Base-by-base conservation (phyloP, 2,329 filamentous ascomycete genomes). In the Reticulascus tulasneorum region DNA sequence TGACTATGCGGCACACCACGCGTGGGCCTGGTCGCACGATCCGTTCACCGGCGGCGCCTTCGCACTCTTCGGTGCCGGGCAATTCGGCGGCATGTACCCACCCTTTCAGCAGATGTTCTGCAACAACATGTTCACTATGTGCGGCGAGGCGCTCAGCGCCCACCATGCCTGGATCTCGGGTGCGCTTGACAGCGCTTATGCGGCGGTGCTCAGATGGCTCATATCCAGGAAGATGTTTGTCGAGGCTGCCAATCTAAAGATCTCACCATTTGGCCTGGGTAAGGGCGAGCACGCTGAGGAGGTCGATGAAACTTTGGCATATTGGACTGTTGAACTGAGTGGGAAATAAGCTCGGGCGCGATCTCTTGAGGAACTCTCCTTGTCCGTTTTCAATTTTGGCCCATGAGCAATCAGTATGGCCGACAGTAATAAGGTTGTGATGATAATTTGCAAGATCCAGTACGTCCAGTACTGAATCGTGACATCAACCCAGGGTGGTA, bases 141-240 rank as follows among this genome's bases (percentile, higher is more conserved):
- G 53, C 6, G 64, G 64, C 9, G 64, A 67, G 38, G 61, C 62
- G 1, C 33, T 54, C 1, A 59, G 55, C 9, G 46, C 50, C 0
- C 54, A 67, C 15, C 64, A 66, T 19, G 63, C 58, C 0, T 67
- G 64, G 64, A 55, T 66, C 8, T 51, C 54, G 0, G 62, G 63
- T 1, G 50, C 60, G 0, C 40, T 67, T 0, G 58, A 66, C 22
- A 62, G 59, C 16, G 58, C 53, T 3, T 53, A 53, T 17, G 20
- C 15, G n/a, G 20, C 30, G 6, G 30, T 33, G 20, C 11, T 33
- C 22, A 22, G 30, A 7, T 33, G 30, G 30, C 30, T 33, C n/a
- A 11, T 33, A 23, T 22, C n/a, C 10, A 24, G 15, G 30, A 11
- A 33, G 7, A 33, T 33, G 21, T 17, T 10, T 7, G 21, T 9